phyloP scores from a whole-genome alignment of 495 filamentous ascomycete genomes.

The Lophiostoma macrostomum region DNA sequence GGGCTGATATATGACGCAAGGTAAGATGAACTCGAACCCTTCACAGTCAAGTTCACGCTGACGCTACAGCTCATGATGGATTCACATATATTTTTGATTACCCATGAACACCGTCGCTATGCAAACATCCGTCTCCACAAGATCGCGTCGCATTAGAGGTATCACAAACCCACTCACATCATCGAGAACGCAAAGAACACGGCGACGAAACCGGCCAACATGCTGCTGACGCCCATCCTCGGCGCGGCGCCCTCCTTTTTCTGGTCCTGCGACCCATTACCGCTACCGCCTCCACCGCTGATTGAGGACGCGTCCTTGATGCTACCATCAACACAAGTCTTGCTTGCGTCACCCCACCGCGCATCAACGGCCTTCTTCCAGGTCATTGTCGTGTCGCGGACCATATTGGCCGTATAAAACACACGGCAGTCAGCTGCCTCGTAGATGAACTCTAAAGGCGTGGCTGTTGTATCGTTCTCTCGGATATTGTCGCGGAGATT shows the following conservation, averaged over 20 bases:
- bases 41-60: too few species aligned
- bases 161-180: not conserved
- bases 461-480: constrained; percentile 14
- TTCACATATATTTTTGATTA: not conserved
- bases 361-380: constrained; percentile 32
- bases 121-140: not conserved
- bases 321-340: constrained; percentile 27
- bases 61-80: not conserved
- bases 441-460: constrained; percentile 32
- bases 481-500: constrained; percentile 31
- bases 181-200: not conserved
- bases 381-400: constrained; percentile 12
- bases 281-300: constrained; percentile 1
- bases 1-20: too few species aligned
- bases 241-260: constrained; percentile 1
- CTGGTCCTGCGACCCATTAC: not conserved
- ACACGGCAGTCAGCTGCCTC: constrained; percentile 34
- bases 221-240: not conserved
- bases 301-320: constrained; percentile 4
- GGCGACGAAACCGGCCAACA: constrained; percentile 4
- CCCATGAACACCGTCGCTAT: constrained; percentile 11
- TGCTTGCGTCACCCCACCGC: constrained; percentile 27
- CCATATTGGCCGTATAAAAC: constrained; percentile 29
- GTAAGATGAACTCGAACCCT: too few species aligned
- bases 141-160: not conserved